Evolutionary conservation across 495 filamentous ascomycete genomes (phyloP).

Genomic region (Parmelia sp.): DNA sequence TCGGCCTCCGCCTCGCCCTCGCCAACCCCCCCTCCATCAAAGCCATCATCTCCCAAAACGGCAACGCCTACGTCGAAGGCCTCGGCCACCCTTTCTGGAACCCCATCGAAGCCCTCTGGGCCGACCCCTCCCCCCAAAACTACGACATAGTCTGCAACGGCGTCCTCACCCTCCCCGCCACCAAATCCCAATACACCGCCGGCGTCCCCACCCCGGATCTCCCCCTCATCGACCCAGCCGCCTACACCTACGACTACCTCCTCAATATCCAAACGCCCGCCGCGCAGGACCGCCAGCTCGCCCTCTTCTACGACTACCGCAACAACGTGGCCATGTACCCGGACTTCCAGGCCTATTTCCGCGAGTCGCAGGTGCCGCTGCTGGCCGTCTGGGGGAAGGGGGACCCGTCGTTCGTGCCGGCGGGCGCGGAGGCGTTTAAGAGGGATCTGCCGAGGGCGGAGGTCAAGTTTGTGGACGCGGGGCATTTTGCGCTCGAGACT

Average conservation of each 20-base stretch:
- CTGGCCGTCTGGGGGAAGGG: conserved; percentile 59
- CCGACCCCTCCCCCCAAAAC: conserved; percentile 28
- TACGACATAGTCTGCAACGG: conserved; percentile 33
- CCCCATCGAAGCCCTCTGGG: conserved; percentile 45
- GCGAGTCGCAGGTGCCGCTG: conserved; percentile 46
- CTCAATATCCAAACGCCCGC: conserved; percentile 45
- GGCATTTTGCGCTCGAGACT: conserved; percentile 59
- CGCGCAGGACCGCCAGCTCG: conserved; percentile 51
- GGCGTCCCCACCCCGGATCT: conserved; percentile 36
- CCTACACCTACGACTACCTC: conserved; percentile 46
- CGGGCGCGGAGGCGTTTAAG: conserved; percentile 56
- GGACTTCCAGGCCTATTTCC: conserved; percentile 54
- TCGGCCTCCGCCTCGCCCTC: conserved; percentile 49
- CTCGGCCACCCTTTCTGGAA: conserved; percentile 50
- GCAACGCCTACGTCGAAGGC: conserved; percentile 58
- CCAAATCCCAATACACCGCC: conserved; percentile 49
- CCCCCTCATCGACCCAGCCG: conserved; percentile 42
- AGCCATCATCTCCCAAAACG: conserved; percentile 55
- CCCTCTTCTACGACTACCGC: conserved; percentile 52
- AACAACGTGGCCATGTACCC: conserved; percentile 51
- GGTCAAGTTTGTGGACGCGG: conserved; percentile 49
- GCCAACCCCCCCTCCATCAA: conserved; percentile 31
- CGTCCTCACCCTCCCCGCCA: conserved; percentile 42
- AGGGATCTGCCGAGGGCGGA: conserved; percentile 48
- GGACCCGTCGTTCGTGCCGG: conserved; percentile 50